Evolutionary conservation across 1,139 yeast species (phyloP).

Genomic region (Hyphopichia wangnamkhiaoensis): DNA sequence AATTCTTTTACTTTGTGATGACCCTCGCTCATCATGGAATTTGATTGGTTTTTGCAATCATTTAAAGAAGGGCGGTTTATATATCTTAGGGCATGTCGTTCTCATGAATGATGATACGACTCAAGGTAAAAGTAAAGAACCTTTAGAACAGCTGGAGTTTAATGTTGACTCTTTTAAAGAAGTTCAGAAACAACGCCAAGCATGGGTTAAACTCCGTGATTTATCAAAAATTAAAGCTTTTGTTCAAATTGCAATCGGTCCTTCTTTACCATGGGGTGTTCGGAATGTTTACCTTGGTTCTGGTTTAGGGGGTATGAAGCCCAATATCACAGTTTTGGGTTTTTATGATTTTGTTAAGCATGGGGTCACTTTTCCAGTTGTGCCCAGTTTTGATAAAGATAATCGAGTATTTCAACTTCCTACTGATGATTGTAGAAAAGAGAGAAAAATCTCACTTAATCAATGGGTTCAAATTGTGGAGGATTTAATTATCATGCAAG

Average conservation of each 20-base stretch:
- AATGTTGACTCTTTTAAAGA: constrained; percentile 53
- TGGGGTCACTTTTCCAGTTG: constrained; percentile 32
- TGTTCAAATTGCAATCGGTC: constrained; percentile 88
- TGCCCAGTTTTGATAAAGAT: constrained; percentile 17
- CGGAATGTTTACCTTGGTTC: constrained; percentile 88
- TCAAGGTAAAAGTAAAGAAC: constrained; percentile 10
- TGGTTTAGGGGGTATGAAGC: constrained; percentile 96
- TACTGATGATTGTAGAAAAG: constrained; percentile 77
- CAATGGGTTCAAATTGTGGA: constrained; percentile 95
- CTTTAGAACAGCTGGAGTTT: constrained; percentile 22
- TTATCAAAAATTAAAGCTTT: constrained; percentile 81
- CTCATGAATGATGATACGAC: constrained; percentile 51
- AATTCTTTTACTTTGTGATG: constrained; percentile 79
- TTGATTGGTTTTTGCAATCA: constrained; percentile 92
- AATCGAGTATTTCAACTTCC: constrained; percentile 49
- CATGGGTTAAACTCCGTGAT: constrained; percentile 85
- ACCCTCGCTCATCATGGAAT: constrained; percentile 90
- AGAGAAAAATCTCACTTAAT: constrained; percentile 63
- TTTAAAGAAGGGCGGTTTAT: constrained; percentile 90
- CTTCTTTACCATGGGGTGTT: constrained; percentile 93
- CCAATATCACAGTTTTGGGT: constrained; percentile 90
- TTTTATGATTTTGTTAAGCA: constrained; percentile 66
- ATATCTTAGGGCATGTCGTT: constrained; percentile 88
- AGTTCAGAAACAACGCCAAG: constrained; percentile 67
- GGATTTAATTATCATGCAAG: constrained; percentile 87